These are phyloP conservation scores for Myxozyma lipomycoides DNA, from an alignment of 805 yeast genomes.

Conservation along the genomic window DNA sequence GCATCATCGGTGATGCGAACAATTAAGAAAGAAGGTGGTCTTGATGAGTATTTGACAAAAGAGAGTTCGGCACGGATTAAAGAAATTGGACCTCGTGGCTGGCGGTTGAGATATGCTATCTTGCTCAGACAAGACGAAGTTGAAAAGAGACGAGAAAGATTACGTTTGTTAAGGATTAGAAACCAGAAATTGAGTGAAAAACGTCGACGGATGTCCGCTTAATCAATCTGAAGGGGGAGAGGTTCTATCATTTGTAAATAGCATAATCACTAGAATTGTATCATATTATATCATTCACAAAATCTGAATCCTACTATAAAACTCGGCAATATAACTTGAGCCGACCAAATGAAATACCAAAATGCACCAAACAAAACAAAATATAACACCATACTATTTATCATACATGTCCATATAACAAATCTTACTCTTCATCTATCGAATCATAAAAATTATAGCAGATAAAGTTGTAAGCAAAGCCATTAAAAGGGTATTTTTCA, in stretches of 20 bases:
- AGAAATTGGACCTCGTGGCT: constrained; percentile 88
- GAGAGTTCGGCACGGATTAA: constrained; percentile 86
- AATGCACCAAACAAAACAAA: too few species aligned
- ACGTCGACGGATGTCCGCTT: too few species aligned
- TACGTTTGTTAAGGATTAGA: background rate
- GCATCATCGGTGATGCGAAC: constrained; percentile 81
- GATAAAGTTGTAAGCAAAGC: constrained; percentile 5
- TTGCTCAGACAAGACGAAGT: constrained; percentile 36
- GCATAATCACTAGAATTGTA: too few species aligned
- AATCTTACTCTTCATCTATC: constrained; percentile 4
- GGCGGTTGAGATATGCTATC: constrained; percentile 80
- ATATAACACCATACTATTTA: too few species aligned
- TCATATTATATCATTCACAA: too few species aligned
- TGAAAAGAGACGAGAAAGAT: background rate
- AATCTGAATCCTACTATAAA: background rate
- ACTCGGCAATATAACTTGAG: too few species aligned
- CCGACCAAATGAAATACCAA: too few species aligned
- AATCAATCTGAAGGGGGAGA: too few species aligned
- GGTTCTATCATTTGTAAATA: too few species aligned
- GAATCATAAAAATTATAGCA: constrained; percentile 12
- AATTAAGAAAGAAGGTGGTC: constrained; percentile 89
- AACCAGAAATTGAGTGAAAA: background rate
- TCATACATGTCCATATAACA: too few species aligned
- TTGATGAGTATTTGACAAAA: constrained; percentile 81
- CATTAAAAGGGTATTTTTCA: constrained; percentile 8